Evolutionary conservation across 2,329 filamentous ascomycete species (phyloP), one percentile per base, ranked within the genome.

Genomic region (Paecilomyces formosus): DNA sequence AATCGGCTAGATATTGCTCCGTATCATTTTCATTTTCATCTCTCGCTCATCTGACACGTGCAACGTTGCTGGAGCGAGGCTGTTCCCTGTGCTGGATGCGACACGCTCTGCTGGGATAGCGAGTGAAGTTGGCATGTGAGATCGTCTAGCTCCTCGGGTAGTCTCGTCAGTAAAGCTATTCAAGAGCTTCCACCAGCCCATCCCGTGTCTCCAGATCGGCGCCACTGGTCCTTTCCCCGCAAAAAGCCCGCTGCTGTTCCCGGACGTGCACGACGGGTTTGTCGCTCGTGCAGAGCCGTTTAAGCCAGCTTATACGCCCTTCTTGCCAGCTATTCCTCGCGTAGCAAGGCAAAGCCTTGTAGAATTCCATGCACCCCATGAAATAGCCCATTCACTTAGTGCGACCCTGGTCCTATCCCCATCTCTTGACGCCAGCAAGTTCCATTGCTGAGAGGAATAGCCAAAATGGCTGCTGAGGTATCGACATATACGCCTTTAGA

Each of bases 401-500:
- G 18, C 15, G 18, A 11, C 39, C n/a, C 39, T n/a, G 9, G 15
- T 9, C 18, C 39, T 21, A n/a, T 18, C 9, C 15, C 7, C n/a
- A 4, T 45, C 18, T 45, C 39, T n/a, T 21, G 39, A 5, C 13
- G 7, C 39, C 39, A 45, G 18, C 35, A 15, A 15, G 35, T 45
- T n/a, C 35, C 15, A n/a, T 18, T 45, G 18, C 39, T 8, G 39
- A 18, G 50, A 52, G 39, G 9, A 22, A 52, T 26, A 22, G 28
- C n/a, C 33, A 56, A 49, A 18, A 49, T 50, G 54, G 54, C 31
- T 24, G 39, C 57, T 52, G 50, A 9, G n/a, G 53, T 12, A 5
- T 13, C 31, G 13, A 31, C 18, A 24, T 70, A 70, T 60, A 64
- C 65, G 21, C 73, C 77, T 11, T 58, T 74, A 60, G 73, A 74